Evolutionary conservation across 2,329 filamentous ascomycete species (phyloP).

Genomic region (Macrophomina tecta): DNA sequence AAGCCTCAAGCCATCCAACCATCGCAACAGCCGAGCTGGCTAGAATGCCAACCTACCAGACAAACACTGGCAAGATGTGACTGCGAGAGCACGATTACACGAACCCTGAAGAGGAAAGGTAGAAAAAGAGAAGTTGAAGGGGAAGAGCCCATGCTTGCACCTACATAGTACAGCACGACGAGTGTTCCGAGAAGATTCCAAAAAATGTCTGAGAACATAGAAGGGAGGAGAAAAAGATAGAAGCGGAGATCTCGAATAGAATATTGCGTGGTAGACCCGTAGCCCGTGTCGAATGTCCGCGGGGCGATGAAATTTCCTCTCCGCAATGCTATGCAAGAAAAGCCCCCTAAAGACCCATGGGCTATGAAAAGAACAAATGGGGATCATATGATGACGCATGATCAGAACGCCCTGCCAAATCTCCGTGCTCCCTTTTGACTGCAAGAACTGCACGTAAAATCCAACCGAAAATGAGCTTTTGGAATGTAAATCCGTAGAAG

Average conservation of each 20-base stretch:
- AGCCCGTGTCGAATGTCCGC: too few relatives aligned
- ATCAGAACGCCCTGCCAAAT: slow-evolving; percentile 18
- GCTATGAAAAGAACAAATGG: background rate
- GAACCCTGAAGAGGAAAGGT: background rate
- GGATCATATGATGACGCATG: background rate
- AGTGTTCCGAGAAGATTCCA: background rate
- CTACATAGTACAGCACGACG: background rate
- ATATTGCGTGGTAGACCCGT: background rate
- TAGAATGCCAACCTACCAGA: background rate
- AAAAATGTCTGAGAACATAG: background rate
- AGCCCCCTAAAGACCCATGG: background rate
- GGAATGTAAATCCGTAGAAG: background rate
- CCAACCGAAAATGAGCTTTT: slow-evolving; percentile 12
- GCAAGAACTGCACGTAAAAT: background rate
- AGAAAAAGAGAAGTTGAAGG: background rate
- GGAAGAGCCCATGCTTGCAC: background rate
- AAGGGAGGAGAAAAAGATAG: background rate
- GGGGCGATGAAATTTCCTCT: background rate
- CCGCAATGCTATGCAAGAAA: slow-evolving; percentile 24
- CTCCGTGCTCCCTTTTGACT: background rate
- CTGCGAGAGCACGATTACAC: background rate
- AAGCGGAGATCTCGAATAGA: background rate
- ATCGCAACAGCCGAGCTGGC: background rate
- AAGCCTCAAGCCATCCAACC: background rate
- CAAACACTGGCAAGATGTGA: background rate